These are phyloP conservation scores for Penicillium corylophilum DNA, from an alignment of 2,329 filamentous ascomycete genomes.

Conservation along the genomic window DNA sequence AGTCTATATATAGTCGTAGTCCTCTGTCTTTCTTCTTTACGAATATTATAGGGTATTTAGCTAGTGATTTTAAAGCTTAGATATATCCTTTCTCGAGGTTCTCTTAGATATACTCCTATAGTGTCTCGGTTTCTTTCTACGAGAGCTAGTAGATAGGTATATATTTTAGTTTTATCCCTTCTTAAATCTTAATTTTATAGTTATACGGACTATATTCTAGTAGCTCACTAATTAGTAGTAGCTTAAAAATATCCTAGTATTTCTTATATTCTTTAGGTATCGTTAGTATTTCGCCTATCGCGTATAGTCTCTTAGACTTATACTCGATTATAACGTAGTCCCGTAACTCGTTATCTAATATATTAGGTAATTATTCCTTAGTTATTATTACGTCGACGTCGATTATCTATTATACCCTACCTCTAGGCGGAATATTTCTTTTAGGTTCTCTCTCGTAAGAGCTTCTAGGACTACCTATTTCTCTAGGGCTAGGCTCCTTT, in stretches of 20 bases:
- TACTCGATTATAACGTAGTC: too few species aligned
- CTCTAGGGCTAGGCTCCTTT: too few species aligned
- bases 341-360: too few species aligned
- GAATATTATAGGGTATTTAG: not conserved
- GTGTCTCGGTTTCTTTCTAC: not conserved
- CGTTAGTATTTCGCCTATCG: not conserved
- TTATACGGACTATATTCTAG: not conserved
- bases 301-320: too few species aligned
- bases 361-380: too few species aligned
- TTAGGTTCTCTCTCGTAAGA: too few species aligned
- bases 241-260: not conserved
- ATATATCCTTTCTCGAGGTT: slow-evolving; percentile 10
- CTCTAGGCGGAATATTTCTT: too few species aligned
- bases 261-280: not conserved
- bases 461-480: too few species aligned
- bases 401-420: too few species aligned
- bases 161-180: too few species aligned
- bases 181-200: not conserved
- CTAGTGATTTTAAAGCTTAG: not conserved
- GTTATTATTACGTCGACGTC: too few species aligned
- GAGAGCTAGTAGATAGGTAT: too few species aligned
- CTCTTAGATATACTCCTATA: slow-evolving; percentile 6
- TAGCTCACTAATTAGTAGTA: not conserved
- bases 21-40: not conserved
- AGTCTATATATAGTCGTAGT: slow-evolving; percentile 6